Evolutionary conservation across 176 grass and related monocot genomes (phyloP).

Genomic region (Miscanthus lutarioriparius): DNA sequence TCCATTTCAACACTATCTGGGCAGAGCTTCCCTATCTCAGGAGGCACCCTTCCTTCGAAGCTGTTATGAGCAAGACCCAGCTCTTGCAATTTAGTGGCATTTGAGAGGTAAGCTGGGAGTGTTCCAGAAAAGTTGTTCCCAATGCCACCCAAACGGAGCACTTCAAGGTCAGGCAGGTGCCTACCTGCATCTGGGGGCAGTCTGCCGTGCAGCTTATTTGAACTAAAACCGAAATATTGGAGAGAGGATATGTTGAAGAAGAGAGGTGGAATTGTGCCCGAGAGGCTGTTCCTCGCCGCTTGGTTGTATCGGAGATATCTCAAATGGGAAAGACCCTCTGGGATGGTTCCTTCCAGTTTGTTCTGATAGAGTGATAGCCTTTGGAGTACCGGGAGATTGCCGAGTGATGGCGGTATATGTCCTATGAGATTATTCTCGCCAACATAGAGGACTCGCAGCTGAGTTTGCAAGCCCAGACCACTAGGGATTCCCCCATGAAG

Average conservation of each 20-base stretch:
- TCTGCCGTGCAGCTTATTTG: slow-evolving; percentile 30
- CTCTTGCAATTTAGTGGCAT: background rate
- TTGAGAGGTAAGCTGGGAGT: slow-evolving; percentile 9
- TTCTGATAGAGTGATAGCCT: background rate
- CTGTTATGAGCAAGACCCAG: background rate
- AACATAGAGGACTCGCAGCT: background rate
- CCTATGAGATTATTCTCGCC: slow-evolving; percentile 1
- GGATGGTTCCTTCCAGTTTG: slow-evolving; percentile 9
- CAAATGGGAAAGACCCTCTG: slow-evolving; percentile 21
- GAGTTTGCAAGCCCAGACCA: background rate
- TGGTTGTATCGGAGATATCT: background rate
- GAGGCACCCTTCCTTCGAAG: slow-evolving; percentile 17
- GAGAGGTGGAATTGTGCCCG: background rate
- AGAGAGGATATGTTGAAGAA: slow-evolving; percentile 43
- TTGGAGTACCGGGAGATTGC: background rate
- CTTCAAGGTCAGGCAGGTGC: background rate
- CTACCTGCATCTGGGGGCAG: background rate
- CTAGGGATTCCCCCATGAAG: background rate
- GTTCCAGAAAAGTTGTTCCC: slow-evolving; percentile 11
- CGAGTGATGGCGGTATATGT: background rate
- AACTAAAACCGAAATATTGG: background rate
- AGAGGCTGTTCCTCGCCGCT: slow-evolving; percentile 22
- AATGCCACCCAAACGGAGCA: background rate
- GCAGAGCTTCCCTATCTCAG: slow-evolving; percentile 26
- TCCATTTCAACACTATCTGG: background rate